These are phyloP conservation scores for Gentiana dahurica DNA, from an alignment of 257 asterid genomes.

Conservation along the genomic window DNA sequence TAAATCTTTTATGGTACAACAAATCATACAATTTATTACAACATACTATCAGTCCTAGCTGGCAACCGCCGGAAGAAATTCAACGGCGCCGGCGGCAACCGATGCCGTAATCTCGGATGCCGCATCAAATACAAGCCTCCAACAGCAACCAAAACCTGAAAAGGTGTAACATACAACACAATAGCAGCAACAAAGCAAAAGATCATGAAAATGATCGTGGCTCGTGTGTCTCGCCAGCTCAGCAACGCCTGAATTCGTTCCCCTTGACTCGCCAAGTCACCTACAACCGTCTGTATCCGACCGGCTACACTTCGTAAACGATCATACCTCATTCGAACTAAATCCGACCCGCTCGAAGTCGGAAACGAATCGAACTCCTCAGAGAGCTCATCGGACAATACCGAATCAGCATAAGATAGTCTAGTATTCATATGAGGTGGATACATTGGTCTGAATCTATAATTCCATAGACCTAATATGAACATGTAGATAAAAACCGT, in stretches of 20 bases:
- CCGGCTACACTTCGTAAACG: conserved; percentile 77
- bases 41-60: conserved; percentile 74
- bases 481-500: conserved; percentile 73
- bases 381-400: conserved; percentile 71
- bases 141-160: conserved; percentile 37
- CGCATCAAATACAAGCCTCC: conserved; percentile 61
- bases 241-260: conserved; percentile 77
- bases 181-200: conserved; percentile 54
- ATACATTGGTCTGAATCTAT: conserved; percentile 47
- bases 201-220: conserved; percentile 55
- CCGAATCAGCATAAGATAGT: conserved; percentile 67
- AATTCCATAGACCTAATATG: conserved; percentile 72
- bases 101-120: conserved; percentile 73
- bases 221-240: conserved; percentile 93
- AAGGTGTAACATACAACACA: conserved; percentile 46
- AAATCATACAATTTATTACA: conserved; percentile 23
- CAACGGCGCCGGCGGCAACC: conserved; percentile 56
- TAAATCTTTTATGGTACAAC: no score
- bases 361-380: conserved; percentile 89
- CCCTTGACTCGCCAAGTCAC: conserved; percentile 82
- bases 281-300: conserved; percentile 65
- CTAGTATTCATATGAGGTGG: conserved; percentile 91
- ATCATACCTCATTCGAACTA: conserved; percentile 70
- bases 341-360: conserved; percentile 36
- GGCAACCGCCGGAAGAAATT: conserved; percentile 87